These are phyloP conservation scores for Parathielavia appendiculata DNA, from an alignment of 495 filamentous ascomycete genomes.

Conservation along the genomic window DNA sequence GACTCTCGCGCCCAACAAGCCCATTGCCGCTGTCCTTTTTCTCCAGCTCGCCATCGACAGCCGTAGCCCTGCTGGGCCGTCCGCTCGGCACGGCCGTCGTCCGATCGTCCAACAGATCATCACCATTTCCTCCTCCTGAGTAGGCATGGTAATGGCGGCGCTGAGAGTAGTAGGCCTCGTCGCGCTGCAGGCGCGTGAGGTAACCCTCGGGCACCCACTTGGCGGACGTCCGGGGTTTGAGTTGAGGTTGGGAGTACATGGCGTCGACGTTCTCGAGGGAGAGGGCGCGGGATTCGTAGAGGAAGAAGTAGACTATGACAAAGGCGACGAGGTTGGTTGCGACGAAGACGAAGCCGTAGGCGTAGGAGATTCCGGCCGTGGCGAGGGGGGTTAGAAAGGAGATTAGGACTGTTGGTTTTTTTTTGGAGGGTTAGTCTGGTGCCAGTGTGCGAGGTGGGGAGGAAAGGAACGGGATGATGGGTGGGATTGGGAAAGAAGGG, in stretches of 20 bases:
- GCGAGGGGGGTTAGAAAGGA: conserved; percentile 82
- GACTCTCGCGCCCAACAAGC: neutral
- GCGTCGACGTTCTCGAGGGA: conserved; percentile 69
- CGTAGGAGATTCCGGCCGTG: conserved; percentile 60
- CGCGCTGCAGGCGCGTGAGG: conserved; percentile 26
- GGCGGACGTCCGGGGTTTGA: conserved; percentile 61
- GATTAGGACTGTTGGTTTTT: conserved; percentile 52
- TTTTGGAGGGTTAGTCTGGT: neutral
- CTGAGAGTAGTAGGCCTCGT: conserved; percentile 20
- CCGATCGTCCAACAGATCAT: conserved; percentile 12
- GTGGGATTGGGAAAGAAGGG: neutral
- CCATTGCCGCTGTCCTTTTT: conserved; percentile 8
- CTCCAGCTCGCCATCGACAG: conserved; percentile 7
- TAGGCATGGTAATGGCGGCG: neutral
- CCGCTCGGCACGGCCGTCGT: conserved; percentile 18
- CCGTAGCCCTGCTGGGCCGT: conserved; percentile 15
- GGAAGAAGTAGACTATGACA: conserved; percentile 71
- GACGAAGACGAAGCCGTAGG: conserved; percentile 78
- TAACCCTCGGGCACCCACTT: conserved; percentile 54
- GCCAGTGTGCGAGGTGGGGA: neutral
- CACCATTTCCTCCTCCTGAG: neutral
- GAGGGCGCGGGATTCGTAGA: conserved; percentile 63
- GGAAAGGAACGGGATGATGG: neutral
- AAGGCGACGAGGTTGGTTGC: conserved; percentile 59
- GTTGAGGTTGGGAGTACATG: conserved; percentile 60